Evolutionary conservation across 129 eudicot genomes (phyloP).

Genomic region (Mikania micrantha): DNA sequence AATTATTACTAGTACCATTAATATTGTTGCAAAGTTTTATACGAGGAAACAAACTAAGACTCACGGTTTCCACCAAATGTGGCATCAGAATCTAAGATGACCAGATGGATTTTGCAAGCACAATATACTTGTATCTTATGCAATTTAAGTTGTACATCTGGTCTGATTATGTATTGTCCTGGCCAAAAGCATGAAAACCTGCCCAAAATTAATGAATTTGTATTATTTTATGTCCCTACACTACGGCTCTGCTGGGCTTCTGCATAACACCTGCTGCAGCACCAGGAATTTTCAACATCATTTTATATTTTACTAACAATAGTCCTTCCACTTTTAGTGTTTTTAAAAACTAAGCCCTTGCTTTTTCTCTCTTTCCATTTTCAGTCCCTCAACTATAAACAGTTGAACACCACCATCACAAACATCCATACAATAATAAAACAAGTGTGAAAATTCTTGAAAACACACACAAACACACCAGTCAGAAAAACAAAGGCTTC

Average conservation of each 20-base stretch:
- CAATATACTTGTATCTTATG: background rate
- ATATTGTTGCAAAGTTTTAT: too few species aligned
- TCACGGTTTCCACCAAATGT: background rate
- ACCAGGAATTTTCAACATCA: conserved; percentile 29
- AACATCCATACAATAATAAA: background rate
- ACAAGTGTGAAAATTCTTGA: background rate
- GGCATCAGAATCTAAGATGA: background rate
- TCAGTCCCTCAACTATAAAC: background rate
- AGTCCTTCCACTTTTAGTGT: background rate
- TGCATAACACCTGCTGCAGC: conserved; percentile 26
- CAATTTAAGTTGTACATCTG: background rate
- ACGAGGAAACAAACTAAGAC: too few species aligned
- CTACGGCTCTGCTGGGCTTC: conserved; percentile 18
- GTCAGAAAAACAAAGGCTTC: conserved; percentile 7
- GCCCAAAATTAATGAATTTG: background rate
- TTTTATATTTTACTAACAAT: background rate
- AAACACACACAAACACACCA: conserved; percentile 13
- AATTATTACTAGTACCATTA: too few species aligned
- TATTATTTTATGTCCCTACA: background rate
- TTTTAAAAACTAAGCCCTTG: background rate
- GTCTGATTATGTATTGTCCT: background rate
- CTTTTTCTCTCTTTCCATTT: background rate
- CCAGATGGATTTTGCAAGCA: background rate
- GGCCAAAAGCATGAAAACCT: conserved; percentile 7
- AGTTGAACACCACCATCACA: background rate